These are phyloP conservation scores for Suillus subluteus DNA, from an alignment of 768 basidiomycete species.

Conservation along the genomic window DNA sequence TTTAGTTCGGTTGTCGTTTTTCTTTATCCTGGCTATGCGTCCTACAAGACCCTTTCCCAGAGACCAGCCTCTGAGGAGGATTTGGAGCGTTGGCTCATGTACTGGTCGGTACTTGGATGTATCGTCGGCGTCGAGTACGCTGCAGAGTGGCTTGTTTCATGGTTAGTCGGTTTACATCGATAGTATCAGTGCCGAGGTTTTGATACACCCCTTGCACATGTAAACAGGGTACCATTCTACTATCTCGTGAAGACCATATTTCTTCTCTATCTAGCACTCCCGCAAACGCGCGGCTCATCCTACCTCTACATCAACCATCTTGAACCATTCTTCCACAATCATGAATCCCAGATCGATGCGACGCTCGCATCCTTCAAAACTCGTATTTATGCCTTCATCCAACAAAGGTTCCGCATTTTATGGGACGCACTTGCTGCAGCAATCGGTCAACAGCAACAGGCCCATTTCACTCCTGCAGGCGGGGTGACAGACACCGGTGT, in stretches of 20 bases:
- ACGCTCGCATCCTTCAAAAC: slow-evolving; percentile 68
- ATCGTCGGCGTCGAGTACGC: slow-evolving; percentile 82
- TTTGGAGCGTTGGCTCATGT: slow-evolving; percentile 95
- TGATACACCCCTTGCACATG: neutral
- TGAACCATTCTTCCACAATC: slow-evolving; percentile 78
- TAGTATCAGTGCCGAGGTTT: neutral
- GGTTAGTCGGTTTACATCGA: slow-evolving; percentile 51
- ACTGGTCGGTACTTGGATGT: slow-evolving; percentile 90
- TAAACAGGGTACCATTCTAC: slow-evolving; percentile 81
- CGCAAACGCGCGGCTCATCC: slow-evolving; percentile 86
- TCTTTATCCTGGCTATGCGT: slow-evolving; percentile 92
- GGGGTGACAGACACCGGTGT: slow-evolving; percentile 32
- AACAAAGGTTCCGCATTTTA: slow-evolving; percentile 59
- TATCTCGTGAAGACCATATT: slow-evolving; percentile 79
- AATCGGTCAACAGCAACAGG: slow-evolving; percentile 46
- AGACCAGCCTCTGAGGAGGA: slow-evolving; percentile 85
- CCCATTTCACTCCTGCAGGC: slow-evolving; percentile 21
- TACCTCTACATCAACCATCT: slow-evolving; percentile 83
- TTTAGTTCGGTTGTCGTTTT: slow-evolving; percentile 74
- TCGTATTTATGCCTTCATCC: slow-evolving; percentile 63
- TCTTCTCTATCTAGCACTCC: slow-evolving; percentile 87
- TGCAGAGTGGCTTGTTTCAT: slow-evolving; percentile 85
- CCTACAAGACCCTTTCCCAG: slow-evolving; percentile 91
- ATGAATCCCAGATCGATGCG: slow-evolving; percentile 86
- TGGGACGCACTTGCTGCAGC: slow-evolving; percentile 67